These are phyloP conservation scores for Hibiscus syriacus DNA, from an alignment of 345 rosid species.

Conservation along the genomic window DNA sequence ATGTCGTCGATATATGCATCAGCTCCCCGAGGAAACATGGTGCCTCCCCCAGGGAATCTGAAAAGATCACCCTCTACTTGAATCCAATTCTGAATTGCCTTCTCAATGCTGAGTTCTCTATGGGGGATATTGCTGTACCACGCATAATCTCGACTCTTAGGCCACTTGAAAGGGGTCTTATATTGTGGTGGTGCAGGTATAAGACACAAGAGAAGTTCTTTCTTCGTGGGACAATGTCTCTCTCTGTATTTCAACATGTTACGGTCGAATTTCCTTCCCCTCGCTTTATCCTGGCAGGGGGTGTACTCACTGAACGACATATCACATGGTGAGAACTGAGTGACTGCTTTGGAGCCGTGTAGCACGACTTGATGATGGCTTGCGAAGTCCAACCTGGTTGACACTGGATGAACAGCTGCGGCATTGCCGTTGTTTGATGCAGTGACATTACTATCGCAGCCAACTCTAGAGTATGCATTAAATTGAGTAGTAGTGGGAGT, in stretches of 20 bases:
- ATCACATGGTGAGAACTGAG: conserved; percentile 59
- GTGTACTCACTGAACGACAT: conserved; percentile 71
- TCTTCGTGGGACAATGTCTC: conserved; percentile 79
- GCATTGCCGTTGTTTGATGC: conserved; percentile 11
- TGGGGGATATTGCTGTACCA: conserved; percentile 98
- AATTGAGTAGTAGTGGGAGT: conserved; percentile 32
- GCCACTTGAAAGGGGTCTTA: conserved; percentile 96
- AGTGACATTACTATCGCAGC: conserved; percentile 33
- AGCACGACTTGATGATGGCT: conserved; percentile 62
- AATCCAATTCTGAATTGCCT: conserved; percentile 97
- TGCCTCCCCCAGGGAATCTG: conserved; percentile 97
- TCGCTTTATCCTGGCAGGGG: conserved; percentile 69
- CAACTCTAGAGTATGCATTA: conserved; percentile 27
- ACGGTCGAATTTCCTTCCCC: conserved; percentile 74
- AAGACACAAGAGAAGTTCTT: conserved; percentile 61
- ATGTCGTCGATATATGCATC: conserved; percentile 92
- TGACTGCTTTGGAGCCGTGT: conserved; percentile 27
- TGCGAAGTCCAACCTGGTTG: conserved; percentile 47
- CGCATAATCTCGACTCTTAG: conserved; percentile 89
- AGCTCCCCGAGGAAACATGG: conserved; percentile 92
- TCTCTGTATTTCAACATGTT: conserved; percentile 81
- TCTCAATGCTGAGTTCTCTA: conserved; percentile 86
- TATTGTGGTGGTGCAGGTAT: conserved; percentile 95
- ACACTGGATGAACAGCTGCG: conserved; percentile 17
- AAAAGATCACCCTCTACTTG: conserved; percentile 86